Percentiles rank a stretch among this genome's conserved stretches.
Evolutionary conservation across 495 filamentous ascomycete genomes (phyloP).

Genomic region (Aspergillus nidulans): DNA sequence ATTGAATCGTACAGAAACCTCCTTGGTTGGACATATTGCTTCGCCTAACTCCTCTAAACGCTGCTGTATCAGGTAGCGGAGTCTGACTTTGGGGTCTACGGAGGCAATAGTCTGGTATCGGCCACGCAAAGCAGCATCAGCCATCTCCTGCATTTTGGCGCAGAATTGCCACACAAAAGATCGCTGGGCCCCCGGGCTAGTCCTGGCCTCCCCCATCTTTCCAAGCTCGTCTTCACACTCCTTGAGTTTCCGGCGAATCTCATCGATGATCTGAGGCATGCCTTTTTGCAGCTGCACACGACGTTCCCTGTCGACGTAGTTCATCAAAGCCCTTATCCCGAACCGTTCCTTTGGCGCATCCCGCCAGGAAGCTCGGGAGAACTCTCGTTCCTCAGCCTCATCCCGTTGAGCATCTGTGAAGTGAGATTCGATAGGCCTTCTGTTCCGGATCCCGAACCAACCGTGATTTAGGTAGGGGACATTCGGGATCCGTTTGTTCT

Average conservation of each 20-base stretch:
- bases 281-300: conserved; percentile 2
- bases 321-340: conserved; percentile 1
- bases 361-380: background rate
- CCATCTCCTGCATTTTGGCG: conserved; percentile 7
- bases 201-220: conserved; percentile 1
- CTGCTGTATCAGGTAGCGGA: conserved; percentile 1
- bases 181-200: background rate
- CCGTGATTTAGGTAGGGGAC: conserved; percentile 2
- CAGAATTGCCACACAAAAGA: conserved; percentile 1
- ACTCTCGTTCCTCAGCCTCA: background rate
- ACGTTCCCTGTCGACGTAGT: conserved; percentile 2
- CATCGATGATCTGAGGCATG: conserved; percentile 3
- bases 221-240: background rate
- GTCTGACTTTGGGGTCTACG: background rate
- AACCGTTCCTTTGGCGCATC: background rate
- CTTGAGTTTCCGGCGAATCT: background rate
- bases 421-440: background rate
- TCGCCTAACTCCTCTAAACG: background rate
- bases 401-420: background rate
- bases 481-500: background rate
- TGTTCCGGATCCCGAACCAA: conserved; percentile 5
- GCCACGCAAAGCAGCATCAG: background rate
- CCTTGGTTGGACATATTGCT: background rate
- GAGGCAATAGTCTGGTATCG: conserved; percentile 1
- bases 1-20: background rate